phyloP scores from a whole-genome alignment of 495 filamentous ascomycete genomes.

The Clohesyomyces aquaticus region DNA sequence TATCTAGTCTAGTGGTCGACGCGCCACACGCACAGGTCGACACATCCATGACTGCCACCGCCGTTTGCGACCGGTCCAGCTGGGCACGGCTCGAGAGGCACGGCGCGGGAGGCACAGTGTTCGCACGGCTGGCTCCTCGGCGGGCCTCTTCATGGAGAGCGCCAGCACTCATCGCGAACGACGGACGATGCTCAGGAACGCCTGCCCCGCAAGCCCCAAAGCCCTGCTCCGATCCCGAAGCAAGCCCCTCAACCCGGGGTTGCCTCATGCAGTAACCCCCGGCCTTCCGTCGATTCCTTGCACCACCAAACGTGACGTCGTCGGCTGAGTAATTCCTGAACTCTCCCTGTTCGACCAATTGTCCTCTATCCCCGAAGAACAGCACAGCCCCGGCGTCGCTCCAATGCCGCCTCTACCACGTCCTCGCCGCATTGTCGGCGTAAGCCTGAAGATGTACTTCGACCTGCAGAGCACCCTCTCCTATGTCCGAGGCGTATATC shows the following conservation, averaged over 20 bases:
- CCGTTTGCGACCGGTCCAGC: too few relatives aligned
- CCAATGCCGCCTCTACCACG: conserved; percentile 52
- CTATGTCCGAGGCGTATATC: conserved; percentile 64
- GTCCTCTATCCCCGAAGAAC: conserved; percentile 3
- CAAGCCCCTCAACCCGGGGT: neutral
- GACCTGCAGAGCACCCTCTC: conserved; percentile 62
- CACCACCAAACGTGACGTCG: neutral
- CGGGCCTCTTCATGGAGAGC: too few relatives aligned
- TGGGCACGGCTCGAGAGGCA: too few relatives aligned
- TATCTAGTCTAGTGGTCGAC: too few relatives aligned
- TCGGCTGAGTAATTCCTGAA: too few relatives aligned
- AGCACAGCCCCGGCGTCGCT: too few relatives aligned
- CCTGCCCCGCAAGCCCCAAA: neutral
- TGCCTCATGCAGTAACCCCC: conserved; percentile 19
- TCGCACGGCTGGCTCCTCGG: too few relatives aligned
- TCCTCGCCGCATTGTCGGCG: conserved; percentile 71
- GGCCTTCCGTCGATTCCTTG: neutral
- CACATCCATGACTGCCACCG: too few relatives aligned
- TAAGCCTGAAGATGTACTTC: conserved; percentile 87
- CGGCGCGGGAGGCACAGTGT: too few relatives aligned
- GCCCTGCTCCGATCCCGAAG: conserved; percentile 31
- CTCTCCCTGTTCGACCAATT: neutral
- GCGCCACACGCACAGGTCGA: neutral
- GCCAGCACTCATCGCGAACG: too few relatives aligned
- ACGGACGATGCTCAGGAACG: neutral